Evolutionary conservation across 2,329 filamentous ascomycete genomes (phyloP), one percentile per base, ranked within the genome.

Genomic region (Ophiostoma montium): DNA sequence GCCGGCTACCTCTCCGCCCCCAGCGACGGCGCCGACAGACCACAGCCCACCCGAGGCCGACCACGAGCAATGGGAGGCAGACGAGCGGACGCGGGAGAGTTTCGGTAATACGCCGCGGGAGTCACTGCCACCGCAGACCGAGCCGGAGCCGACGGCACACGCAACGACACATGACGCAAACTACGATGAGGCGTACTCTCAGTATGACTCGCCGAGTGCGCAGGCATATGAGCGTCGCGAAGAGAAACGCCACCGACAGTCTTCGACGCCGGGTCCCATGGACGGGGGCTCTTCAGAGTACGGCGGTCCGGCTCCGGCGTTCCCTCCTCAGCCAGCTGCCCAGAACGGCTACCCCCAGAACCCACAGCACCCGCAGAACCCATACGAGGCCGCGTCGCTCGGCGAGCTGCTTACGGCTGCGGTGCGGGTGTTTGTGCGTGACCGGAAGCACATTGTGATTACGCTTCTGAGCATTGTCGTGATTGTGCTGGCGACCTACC

Each of bases 371-470:
- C 41, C 39, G 3, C 45, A 18, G 7, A 23, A 35, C 5, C 45
- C 56, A 0, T 62, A 65, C 47, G 65, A 71, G 52, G 62, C 62
- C 10, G 72, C 73, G 0, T 73, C 72, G 2, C 65, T 82, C 11
- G 63, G 68, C 0, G 71, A 78, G 52, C 63, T 81, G 9, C 57
- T 81, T 0, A 56, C 75, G 9, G 72, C 76, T 54, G 74, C 76
- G 0, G 63, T 67, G 46, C 67, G 70, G 31, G 71, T 81, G 8
- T 60, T 75, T 16, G 57, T 81, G 56, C 68, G 71, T 43, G 78
- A 82, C 55, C 68, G 68, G 50, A 79, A 74, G 63, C 82, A 81
- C 50, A 59, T 80, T 10, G 63, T 70, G n/a, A 80, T 82, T 23
- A 64, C 67, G 5, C 57, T 75, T 0, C 63, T 82, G 46, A 70